A percentile compares a stretch with the other conserved stretches of the same genome.
phyloP scores from a whole-genome alignment of 2,329 filamentous ascomycete species.

The Hymenoscyphus salicellus region DNA sequence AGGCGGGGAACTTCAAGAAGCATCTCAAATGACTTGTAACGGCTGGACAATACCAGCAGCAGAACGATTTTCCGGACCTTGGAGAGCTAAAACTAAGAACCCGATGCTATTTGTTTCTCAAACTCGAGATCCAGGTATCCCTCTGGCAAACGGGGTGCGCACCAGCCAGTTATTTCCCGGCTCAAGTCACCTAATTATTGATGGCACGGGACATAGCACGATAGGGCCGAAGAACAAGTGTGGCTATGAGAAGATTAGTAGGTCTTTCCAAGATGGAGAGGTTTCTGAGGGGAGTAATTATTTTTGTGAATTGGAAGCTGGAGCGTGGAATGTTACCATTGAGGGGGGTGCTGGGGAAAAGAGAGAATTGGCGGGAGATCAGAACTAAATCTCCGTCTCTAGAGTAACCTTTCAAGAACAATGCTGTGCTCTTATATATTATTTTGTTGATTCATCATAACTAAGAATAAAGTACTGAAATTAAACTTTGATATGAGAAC shows the following conservation, averaged over 20 bases:
- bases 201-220: background rate
- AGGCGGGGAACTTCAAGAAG: background rate
- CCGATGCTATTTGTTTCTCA: conserved; percentile 34
- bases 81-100: conserved; percentile 31
- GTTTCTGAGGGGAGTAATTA: conserved; percentile 13
- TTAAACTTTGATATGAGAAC: no score
- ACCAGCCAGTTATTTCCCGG: background rate
- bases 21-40: background rate
- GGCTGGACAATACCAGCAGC: background rate
- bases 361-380: background rate
- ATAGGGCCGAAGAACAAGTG: conserved; percentile 11
- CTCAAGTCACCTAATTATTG: background rate
- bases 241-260: conserved; percentile 15
- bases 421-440: no score
- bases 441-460: no score
- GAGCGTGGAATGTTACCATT: conserved; percentile 17
- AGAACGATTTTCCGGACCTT: conserved; percentile 17
- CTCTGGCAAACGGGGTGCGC: conserved; percentile 15
- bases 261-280: conserved; percentile 15
- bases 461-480: no score
- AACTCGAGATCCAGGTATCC: conserved; percentile 34
- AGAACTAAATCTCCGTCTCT: background rate
- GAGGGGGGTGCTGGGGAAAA: background rate
- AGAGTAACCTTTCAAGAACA: no score
- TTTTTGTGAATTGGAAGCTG: conserved; percentile 16